These are phyloP conservation scores for Triticum timopheevii DNA, from an alignment of 176 grass and related monocot genomes.

Conservation along the genomic window DNA sequence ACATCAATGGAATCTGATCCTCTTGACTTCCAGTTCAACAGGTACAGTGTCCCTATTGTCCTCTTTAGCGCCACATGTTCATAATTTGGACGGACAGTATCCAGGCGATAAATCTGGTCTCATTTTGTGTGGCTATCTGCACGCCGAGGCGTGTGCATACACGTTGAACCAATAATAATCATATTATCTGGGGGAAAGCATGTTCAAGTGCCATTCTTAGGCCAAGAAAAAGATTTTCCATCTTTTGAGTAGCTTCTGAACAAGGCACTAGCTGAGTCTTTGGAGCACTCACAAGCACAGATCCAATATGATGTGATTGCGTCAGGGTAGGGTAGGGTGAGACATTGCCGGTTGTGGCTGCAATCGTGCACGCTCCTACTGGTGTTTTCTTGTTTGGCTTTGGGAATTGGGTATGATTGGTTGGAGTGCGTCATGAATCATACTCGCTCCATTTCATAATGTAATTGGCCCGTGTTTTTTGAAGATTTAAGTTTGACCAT, in stretches of 20 bases:
- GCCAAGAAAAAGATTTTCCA: conserved; percentile 8
- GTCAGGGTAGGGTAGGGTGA: background rate
- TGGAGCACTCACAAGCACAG: conserved; percentile 27
- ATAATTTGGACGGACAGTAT: background rate
- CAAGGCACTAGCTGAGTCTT: background rate
- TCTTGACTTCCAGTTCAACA: conserved; percentile 31
- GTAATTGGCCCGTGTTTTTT: no score
- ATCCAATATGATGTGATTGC: conserved; percentile 22
- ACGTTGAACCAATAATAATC: background rate
- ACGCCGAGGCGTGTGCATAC: background rate
- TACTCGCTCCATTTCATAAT: no score
- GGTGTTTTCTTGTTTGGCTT: conserved; percentile 10
- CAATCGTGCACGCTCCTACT: background rate
- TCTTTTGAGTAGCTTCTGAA: conserved; percentile 19
- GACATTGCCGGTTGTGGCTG: background rate
- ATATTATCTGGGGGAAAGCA: conserved; percentile 3
- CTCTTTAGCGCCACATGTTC: background rate
- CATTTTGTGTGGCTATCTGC: background rate
- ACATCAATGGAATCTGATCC: conserved; percentile 39
- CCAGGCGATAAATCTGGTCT: background rate
- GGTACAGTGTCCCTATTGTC: conserved; percentile 2
- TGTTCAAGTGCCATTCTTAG: conserved; percentile 38
- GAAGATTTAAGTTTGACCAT: no score
- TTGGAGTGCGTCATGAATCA: background rate
- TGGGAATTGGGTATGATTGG: background rate